Evolutionary conservation across 2,329 filamentous ascomycete genomes (phyloP).

Genomic region (Neonectria magnoliae): DNA sequence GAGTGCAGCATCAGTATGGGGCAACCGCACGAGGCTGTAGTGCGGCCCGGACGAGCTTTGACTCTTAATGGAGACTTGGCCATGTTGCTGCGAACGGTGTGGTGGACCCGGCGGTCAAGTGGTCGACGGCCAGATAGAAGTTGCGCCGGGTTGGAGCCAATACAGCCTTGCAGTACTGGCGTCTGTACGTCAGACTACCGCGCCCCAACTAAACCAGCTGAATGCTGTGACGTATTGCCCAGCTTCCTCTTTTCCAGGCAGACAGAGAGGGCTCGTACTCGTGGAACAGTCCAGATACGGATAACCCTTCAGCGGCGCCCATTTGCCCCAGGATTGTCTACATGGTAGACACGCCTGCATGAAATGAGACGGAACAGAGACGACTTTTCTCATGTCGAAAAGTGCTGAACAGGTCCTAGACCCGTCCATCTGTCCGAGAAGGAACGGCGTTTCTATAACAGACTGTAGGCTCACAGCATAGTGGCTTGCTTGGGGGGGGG

Average conservation of each 20-base stretch:
- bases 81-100: not conserved
- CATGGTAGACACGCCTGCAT: conserved; percentile 17
- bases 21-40: conserved; percentile 5
- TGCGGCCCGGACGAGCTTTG: not conserved
- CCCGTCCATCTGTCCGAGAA: conserved; percentile 21
- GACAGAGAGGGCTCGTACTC: conserved; percentile 27
- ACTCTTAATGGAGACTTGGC: not conserved
- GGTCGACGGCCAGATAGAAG: not conserved
- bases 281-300: conserved; percentile 32
- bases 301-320: conserved; percentile 27
- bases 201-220: conserved; percentile 3
- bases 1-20: conserved; percentile 3
- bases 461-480: conserved; percentile 27
- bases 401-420: conserved; percentile 28
- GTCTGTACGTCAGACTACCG: not conserved
- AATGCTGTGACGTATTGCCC: conserved; percentile 12
- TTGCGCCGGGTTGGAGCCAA: not conserved
- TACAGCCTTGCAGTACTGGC: conserved; percentile 7
- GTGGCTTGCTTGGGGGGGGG: conserved; percentile 15
- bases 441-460: conserved; percentile 20
- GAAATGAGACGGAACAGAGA: conserved; percentile 9
- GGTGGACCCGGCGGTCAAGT: conserved; percentile 10
- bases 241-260: conserved; percentile 14
- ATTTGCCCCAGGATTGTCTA: conserved; percentile 19
- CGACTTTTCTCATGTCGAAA: conserved; percentile 7